Base-by-base conservation (phyloP, 2,329 filamentous ascomycete species). In the Thermomyces lanuginosus region DNA sequence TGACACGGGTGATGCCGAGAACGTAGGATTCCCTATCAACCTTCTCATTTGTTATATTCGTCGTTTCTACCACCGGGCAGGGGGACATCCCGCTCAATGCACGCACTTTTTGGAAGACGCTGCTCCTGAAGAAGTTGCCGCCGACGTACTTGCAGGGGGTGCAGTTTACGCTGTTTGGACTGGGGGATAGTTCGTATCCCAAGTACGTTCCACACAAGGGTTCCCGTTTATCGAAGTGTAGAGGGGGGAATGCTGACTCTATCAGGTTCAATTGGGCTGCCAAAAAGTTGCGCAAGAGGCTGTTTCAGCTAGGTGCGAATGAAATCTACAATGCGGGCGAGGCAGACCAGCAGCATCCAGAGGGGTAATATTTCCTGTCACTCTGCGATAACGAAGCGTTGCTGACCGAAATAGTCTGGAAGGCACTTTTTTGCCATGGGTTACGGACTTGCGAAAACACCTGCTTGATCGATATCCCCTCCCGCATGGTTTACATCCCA, bases 151-250 rank as follows among this genome's bases (percentile, higher is more conserved):
- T 98, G 20, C 47, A 60, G 19, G 63, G 66, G 17, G 58, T 92
- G 35, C 64, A 60, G 1, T 95, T 92, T 53, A 76, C 80, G 3
- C 78, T 76, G 0, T 92, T 95, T 60, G 89, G 89, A 1, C 64
- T 95, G 1, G 89, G 89, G 1, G 89, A 98, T 52, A 92, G 79
- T 44, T 92, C 84, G 1, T 98, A 98, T 61, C 66, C 77, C 30
- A 86, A 91, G 75, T 89, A 60, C 37, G 66, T 47, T n/a, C 16
- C 22, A 11, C 5, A 7, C 11, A 2, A 16, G 2, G 14, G 20
- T 12, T 4, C 6, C 20, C 11, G 13, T 16, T 12, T n/a, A 13
- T n/a, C 8, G 12, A 9, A 9, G 26, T 9, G 8, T 22, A 10
- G 2, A 6, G 30, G n/a, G n/a, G n/a, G n/a, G n/a, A n/a, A n/a